Evolutionary conservation across 2,329 filamentous ascomycete species (phyloP).

Genomic region (Ascochyta rabiei): DNA sequence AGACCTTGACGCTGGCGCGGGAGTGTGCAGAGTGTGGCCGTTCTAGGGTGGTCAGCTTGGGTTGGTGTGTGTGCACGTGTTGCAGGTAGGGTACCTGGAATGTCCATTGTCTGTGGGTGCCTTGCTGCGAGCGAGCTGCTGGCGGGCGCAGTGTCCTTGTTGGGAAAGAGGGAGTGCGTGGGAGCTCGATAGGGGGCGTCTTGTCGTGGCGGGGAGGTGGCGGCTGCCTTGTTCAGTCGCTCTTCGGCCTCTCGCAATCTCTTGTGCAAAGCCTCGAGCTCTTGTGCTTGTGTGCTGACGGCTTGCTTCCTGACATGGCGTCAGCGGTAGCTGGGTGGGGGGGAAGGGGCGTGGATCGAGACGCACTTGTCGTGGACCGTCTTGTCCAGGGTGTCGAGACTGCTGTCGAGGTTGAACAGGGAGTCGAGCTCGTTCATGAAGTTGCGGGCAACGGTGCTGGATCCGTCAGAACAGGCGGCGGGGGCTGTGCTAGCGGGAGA

Average conservation of each 20-base stretch:
- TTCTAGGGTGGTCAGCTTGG: conserved; percentile 6
- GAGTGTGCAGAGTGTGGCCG: conserved; percentile 18
- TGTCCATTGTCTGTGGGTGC: conserved; percentile 15
- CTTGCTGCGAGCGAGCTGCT: conserved; percentile 31
- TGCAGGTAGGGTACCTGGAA: conserved; percentile 2
- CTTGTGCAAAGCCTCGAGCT: conserved; percentile 85
- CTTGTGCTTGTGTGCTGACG: conserved; percentile 73
- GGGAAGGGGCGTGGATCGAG: background rate
- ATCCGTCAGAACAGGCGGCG: conserved; percentile 34
- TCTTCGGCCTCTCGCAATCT: conserved; percentile 85
- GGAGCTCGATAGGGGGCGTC: conserved; percentile 39
- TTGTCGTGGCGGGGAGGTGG: conserved; percentile 40
- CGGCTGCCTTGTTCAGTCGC: conserved; percentile 60
- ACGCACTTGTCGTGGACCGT: conserved; percentile 82
- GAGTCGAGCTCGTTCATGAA: conserved; percentile 87
- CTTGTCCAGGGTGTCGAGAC: conserved; percentile 73
- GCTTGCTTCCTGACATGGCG: conserved; percentile 70
- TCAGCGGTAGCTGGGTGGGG: conserved; percentile 9
- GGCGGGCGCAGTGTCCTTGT: conserved; percentile 32
- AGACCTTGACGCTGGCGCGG: conserved; percentile 19
- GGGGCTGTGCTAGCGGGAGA: conserved; percentile 31
- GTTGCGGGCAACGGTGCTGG: conserved; percentile 82
- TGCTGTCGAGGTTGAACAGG: conserved; percentile 86
- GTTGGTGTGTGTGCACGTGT: background rate
- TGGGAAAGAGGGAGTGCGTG: conserved; percentile 28